phyloP scores from a whole-genome alignment of 2,329 filamentous ascomycete genomes.

The Microsporum ferrugineum region DNA sequence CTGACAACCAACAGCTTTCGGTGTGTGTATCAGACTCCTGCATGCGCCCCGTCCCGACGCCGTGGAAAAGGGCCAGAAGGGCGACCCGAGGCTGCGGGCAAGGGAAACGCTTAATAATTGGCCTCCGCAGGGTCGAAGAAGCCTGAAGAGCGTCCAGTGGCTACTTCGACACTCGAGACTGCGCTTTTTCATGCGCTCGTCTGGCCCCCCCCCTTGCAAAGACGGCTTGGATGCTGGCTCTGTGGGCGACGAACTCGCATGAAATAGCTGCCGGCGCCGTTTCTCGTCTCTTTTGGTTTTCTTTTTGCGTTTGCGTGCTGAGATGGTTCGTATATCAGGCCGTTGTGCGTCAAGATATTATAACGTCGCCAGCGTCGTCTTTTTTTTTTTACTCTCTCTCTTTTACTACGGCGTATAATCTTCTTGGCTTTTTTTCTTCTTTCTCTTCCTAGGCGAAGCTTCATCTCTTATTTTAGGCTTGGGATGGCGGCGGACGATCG shows the following conservation, averaged over 20 bases:
- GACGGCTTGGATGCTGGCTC: neutral
- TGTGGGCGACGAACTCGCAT: neutral
- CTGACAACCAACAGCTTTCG: too few species aligned
- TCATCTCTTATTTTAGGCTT: neutral
- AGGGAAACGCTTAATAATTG: neutral
- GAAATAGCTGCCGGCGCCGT: neutral
- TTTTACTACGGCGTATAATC: too few species aligned
- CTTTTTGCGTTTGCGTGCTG: neutral
- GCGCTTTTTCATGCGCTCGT: neutral
- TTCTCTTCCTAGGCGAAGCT: neutral
- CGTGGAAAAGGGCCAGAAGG: neutral
- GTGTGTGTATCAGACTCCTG: too few species aligned
- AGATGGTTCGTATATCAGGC: neutral
- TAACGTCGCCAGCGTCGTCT: too few species aligned
- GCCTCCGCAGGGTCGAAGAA: neutral
- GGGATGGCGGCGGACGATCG: neutral
- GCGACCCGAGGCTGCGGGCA: neutral
- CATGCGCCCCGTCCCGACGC: neutral
- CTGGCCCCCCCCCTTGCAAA: neutral
- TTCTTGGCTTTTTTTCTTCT: neutral
- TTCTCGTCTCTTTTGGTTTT: neutral
- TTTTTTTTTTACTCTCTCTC: too few species aligned
- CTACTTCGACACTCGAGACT: neutral
- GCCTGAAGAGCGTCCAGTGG: neutral
- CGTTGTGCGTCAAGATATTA: neutral